These are phyloP conservation scores for Hemisphaericaspora subhashii DNA, from an alignment of 1,139 yeast species.

Conservation along the genomic window DNA sequence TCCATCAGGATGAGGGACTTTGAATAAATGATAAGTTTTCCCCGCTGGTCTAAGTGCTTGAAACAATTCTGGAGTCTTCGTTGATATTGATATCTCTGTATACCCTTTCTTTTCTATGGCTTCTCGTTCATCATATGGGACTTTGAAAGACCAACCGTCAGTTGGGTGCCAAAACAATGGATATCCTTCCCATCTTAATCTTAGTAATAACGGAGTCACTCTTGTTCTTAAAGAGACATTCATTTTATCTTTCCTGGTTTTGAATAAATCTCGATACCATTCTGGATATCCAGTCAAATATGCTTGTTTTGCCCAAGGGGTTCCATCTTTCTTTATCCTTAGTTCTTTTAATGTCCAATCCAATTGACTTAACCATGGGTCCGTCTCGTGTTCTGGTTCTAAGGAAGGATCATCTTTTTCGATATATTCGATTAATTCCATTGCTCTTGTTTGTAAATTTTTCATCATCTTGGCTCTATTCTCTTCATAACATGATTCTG, in stretches of 20 bases:
- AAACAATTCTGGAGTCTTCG: constrained; percentile 23
- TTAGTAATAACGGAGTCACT: constrained; percentile 71
- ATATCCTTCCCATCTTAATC: constrained; percentile 80
- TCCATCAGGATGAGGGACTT: constrained; percentile 92
- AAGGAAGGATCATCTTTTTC: constrained; percentile 25
- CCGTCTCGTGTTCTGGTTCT: constrained; percentile 40
- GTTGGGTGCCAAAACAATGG: constrained; percentile 80
- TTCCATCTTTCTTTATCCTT: constrained; percentile 67
- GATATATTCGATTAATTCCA: constrained; percentile 49
- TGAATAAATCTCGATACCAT: constrained; percentile 83
- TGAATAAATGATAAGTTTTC: constrained; percentile 45
- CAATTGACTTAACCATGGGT: constrained; percentile 88
- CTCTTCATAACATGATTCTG: constrained; percentile 67
- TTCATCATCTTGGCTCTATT: constrained; percentile 57
- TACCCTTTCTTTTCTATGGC: constrained; percentile 56
- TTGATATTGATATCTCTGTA: constrained; percentile 37
- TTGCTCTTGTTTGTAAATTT: constrained; percentile 61
- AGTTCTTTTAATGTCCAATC: constrained; percentile 78
- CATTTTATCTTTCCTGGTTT: constrained; percentile 47
- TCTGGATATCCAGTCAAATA: constrained; percentile 89
- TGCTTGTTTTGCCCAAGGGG: constrained; percentile 68
- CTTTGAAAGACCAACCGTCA: constrained; percentile 89
- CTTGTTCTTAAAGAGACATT: constrained; percentile 72
- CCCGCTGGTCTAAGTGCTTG: constrained; percentile 26
- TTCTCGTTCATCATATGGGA: constrained; percentile 38